Evolutionary conservation across 495 filamentous ascomycete species (phyloP).

Genomic region (Penicillium maclennaniae): DNA sequence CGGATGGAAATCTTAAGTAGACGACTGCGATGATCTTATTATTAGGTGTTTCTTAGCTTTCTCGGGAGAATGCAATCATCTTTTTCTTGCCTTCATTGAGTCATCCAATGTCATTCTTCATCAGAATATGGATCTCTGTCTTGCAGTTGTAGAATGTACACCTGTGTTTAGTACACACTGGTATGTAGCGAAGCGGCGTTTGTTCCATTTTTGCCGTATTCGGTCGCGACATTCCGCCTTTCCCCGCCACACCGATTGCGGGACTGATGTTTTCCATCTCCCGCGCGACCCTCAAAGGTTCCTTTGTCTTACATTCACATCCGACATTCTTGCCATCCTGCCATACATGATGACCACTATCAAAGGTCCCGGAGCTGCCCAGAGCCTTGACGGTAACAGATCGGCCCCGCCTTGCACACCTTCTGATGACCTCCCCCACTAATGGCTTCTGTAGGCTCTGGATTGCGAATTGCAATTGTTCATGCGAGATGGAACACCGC

Average conservation of each 20-base stretch:
- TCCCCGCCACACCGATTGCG: conserved; percentile 18
- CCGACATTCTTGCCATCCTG: neutral
- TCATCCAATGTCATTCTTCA: neutral
- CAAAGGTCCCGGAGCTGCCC: conserved; percentile 58
- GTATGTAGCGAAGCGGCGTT: neutral
- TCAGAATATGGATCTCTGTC: no score
- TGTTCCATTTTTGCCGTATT: conserved; percentile 16
- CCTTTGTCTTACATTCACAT: neutral
- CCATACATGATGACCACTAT: conserved; percentile 36
- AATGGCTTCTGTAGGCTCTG: conserved; percentile 53
- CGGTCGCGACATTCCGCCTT: conserved; percentile 22
- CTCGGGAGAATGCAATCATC: conserved; percentile 19
- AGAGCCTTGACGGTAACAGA: conserved; percentile 46
- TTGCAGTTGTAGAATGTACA: neutral
- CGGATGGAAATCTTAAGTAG: conserved; percentile 14
- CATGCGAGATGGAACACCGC: conserved; percentile 91
- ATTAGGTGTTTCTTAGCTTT: conserved; percentile 20
- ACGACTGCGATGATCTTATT: conserved; percentile 29
- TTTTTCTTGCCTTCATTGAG: neutral
- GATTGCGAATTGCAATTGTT: conserved; percentile 86
- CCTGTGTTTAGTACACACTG: neutral
- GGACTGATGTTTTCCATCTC: conserved; percentile 23
- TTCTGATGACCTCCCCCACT: neutral
- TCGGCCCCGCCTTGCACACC: neutral
- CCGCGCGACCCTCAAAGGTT: neutral